These are phyloP conservation scores for Coemansia sp. DNA, from an alignment of 192 early-diverging fungal genomes.

Conservation along the genomic window DNA sequence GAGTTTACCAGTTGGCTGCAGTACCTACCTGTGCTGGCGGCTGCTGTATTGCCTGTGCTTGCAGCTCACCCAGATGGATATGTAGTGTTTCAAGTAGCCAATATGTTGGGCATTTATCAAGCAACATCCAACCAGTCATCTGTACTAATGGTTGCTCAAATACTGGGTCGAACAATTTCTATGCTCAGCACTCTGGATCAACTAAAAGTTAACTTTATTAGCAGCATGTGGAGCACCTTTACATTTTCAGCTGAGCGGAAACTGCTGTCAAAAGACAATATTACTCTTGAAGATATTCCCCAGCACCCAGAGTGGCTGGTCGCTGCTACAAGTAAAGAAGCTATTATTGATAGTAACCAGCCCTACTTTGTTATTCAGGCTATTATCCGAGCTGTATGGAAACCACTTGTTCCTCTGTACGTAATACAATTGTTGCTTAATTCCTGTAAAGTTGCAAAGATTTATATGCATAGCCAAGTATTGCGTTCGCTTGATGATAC, in stretches of 20 bases:
- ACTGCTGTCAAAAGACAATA: background rate
- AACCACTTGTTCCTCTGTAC: background rate
- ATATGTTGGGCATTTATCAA: background rate
- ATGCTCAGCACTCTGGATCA: background rate
- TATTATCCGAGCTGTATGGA: background rate
- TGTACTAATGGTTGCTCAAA: background rate
- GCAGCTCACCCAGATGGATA: background rate
- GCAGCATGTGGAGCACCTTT: background rate
- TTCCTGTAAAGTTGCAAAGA: background rate
- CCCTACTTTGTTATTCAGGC: background rate
- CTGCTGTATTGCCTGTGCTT: background rate
- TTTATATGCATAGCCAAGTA: background rate
- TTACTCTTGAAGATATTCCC: background rate
- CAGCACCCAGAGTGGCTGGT: background rate
- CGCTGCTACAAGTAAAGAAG: background rate
- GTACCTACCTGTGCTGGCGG: background rate
- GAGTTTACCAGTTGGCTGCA: background rate
- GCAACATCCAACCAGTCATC: background rate
- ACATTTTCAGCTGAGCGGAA: background rate
- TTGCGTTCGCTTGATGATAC: background rate
- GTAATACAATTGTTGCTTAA: background rate
- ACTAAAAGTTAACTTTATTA: background rate
- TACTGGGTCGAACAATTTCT: background rate
- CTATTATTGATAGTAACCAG: background rate
- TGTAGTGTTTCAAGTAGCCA: background rate